Percentiles rank a stretch among this genome's conserved stretches.
These are phyloP conservation scores for Amanita rubescens DNA, from an alignment of 768 basidiomycete species.

Conservation along the genomic window DNA sequence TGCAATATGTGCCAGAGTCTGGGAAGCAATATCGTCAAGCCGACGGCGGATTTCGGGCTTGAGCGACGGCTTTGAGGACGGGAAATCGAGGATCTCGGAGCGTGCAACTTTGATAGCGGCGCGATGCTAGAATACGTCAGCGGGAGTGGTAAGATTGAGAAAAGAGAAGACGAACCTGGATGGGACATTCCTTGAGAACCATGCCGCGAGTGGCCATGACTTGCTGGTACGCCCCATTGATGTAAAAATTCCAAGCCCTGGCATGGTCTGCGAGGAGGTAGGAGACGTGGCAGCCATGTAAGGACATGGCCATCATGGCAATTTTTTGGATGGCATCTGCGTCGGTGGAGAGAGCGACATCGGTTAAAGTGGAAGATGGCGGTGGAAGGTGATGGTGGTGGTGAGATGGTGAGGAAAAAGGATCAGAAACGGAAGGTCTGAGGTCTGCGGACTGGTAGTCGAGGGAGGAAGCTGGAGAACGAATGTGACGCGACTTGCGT, in stretches of 20 bases:
- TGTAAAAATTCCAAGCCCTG: conserved; percentile 80
- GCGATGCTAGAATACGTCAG: conserved; percentile 50
- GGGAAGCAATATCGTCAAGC: conserved; percentile 90
- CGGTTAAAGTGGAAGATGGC: conserved; percentile 29
- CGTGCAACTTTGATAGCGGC: conserved; percentile 85
- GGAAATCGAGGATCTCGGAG: conserved; percentile 87
- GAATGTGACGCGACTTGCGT: conserved; percentile 67
- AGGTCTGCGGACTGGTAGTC: conserved; percentile 48
- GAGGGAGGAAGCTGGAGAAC: conserved; percentile 55
- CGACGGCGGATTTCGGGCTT: conserved; percentile 77
- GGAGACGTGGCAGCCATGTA: conserved; percentile 79
- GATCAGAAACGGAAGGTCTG: conserved; percentile 30
- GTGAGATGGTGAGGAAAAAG: conserved; percentile 26
- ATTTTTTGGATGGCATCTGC: conserved; percentile 76
- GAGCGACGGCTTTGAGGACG: conserved; percentile 67
- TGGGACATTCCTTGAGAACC: conserved; percentile 84
- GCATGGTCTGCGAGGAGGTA: conserved; percentile 68
- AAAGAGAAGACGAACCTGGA: conserved; percentile 53
- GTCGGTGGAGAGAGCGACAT: conserved; percentile 38
- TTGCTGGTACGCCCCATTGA: conserved; percentile 87
- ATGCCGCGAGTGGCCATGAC: conserved; percentile 87
- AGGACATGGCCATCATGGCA: conserved; percentile 67
- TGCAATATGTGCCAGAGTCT: conserved; percentile 89
- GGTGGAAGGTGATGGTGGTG: conserved; percentile 33
- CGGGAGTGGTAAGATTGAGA: background rate